A percentile compares a stretch with the other conserved stretches of the same genome.
Evolutionary conservation across 2,329 filamentous ascomycete genomes (phyloP).

Genomic region (Trichoderma endophyticum): DNA sequence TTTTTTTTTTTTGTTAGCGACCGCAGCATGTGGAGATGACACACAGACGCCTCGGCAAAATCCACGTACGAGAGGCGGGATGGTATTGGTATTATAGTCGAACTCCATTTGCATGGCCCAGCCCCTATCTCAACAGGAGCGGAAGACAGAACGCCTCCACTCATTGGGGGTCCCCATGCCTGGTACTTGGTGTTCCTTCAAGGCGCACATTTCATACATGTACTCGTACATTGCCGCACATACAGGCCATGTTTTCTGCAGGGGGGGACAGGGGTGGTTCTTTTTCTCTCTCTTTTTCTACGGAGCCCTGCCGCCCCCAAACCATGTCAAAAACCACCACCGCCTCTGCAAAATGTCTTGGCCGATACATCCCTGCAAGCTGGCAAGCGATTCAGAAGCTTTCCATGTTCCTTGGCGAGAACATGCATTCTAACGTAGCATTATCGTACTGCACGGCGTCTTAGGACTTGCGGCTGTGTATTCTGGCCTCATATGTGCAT

Average conservation of each 20-base stretch:
- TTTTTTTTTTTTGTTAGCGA: neutral
- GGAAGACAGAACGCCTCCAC: neutral
- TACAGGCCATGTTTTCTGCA: neutral
- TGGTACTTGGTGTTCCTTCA: neutral
- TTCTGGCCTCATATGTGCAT: neutral
- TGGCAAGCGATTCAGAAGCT: neutral
- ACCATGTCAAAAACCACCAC: neutral
- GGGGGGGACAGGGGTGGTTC: neutral
- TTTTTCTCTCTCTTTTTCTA: neutral
- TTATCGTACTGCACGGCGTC: neutral
- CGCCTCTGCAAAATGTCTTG: neutral
- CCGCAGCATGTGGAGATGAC: neutral
- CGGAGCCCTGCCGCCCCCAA: neutral
- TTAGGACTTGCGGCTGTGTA: neutral
- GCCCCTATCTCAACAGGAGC: conserved; percentile 3
- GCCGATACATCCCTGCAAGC: neutral
- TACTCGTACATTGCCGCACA: neutral
- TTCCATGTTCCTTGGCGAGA: neutral
- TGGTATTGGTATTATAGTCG: neutral
- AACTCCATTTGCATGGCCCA: neutral
- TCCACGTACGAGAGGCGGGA: neutral
- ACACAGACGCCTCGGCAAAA: neutral
- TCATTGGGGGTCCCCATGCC: neutral
- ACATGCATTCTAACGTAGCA: neutral
- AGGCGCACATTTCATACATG: neutral